Evolutionary conservation across 2,329 filamentous ascomycete species (phyloP).

Genomic region (Talaromyces rugulosus): DNA sequence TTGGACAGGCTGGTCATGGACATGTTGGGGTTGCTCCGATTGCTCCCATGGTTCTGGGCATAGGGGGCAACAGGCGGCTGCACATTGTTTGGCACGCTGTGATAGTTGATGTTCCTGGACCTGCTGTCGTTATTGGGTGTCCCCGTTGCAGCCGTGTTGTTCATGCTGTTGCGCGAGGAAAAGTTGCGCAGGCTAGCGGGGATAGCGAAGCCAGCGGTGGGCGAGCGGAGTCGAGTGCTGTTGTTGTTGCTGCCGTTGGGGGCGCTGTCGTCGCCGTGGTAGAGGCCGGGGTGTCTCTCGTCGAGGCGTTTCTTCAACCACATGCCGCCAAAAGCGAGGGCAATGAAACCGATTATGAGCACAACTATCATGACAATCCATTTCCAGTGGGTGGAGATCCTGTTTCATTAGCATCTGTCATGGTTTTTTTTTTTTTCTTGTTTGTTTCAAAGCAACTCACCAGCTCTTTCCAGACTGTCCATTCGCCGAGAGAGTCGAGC

Average conservation of each 20-base stretch:
- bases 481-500: not conserved
- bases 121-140: constrained; percentile 7
- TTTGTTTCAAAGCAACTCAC: not conserved
- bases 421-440: not conserved
- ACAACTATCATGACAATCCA: constrained; percentile 81
- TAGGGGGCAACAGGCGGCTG: not conserved
- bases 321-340: constrained; percentile 63
- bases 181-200: constrained; percentile 15
- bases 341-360: constrained; percentile 63
- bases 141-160: not conserved
- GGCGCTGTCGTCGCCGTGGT: constrained; percentile 22
- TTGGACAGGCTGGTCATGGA: constrained; percentile 7
- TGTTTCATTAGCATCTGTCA: constrained; percentile 28
- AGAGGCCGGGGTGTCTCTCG: constrained; percentile 48
- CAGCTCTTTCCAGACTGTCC: constrained; percentile 5
- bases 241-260: constrained; percentile 7
- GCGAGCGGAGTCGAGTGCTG: not conserved
- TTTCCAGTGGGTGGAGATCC: constrained; percentile 67
- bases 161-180: constrained; percentile 9
- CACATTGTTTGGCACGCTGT: not conserved
- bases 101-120: not conserved
- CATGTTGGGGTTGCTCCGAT: constrained; percentile 7
- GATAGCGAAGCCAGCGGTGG: constrained; percentile 17
- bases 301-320: constrained; percentile 71
- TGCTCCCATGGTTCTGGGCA: not conserved